These are phyloP conservation scores for Ceratobasidium sp. DNA, from an alignment of 1,284 basidiomycete species.

Conservation along the genomic window DNA sequence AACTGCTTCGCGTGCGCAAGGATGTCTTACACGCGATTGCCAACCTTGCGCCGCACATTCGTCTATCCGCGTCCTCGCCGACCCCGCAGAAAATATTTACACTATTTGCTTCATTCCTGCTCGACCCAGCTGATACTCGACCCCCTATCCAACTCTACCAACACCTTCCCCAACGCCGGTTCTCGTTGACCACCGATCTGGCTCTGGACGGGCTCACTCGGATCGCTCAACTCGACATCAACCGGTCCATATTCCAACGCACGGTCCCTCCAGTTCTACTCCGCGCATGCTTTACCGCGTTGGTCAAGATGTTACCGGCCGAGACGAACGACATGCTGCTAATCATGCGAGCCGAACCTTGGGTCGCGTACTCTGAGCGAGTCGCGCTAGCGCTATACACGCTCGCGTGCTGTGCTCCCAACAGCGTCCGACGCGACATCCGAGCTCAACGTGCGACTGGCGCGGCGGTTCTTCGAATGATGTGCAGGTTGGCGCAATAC, in stretches of 20 bases:
- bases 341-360: slow-evolving; percentile 68
- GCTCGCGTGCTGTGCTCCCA: slow-evolving; percentile 86
- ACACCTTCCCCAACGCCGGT: slow-evolving; percentile 53
- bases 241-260: slow-evolving; percentile 79
- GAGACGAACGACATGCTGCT: slow-evolving; percentile 82
- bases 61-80: slow-evolving; percentile 53
- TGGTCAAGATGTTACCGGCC: slow-evolving; percentile 87
- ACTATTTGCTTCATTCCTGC: slow-evolving; percentile 81
- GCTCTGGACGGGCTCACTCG: slow-evolving; percentile 89
- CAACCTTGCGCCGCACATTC: slow-evolving; percentile 65
- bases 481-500: slow-evolving; percentile 52
- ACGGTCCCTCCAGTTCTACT: slow-evolving; percentile 72
- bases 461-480: slow-evolving; percentile 60
- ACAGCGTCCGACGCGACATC: slow-evolving; percentile 77
- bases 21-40: slow-evolving; percentile 83
- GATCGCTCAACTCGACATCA: slow-evolving; percentile 81
- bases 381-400: slow-evolving; percentile 86
- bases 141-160: slow-evolving; percentile 55
- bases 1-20: slow-evolving; percentile 81
- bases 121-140: slow-evolving; percentile 65
- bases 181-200: slow-evolving; percentile 73
- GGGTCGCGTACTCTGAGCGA: slow-evolving; percentile 86
- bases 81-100: slow-evolving; percentile 74
- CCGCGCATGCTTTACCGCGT: slow-evolving; percentile 74
- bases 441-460: slow-evolving; percentile 64